These are phyloP conservation scores for Penicillium dipodomyicola DNA, from an alignment of 495 filamentous ascomycete species.

Conservation along the genomic window DNA sequence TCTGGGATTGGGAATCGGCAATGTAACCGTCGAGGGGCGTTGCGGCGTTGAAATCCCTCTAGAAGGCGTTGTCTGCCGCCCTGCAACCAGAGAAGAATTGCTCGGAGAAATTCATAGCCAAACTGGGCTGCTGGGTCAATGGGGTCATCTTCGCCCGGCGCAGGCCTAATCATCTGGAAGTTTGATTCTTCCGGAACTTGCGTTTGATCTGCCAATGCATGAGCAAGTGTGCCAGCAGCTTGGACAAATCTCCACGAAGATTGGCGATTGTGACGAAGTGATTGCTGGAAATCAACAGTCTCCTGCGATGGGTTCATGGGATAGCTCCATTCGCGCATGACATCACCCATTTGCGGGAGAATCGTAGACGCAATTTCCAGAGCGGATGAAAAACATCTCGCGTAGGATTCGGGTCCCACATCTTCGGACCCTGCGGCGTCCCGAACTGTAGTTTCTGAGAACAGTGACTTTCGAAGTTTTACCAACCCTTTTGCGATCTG, in stretches of 20 bases:
- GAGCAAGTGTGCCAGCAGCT: conserved; percentile 60
- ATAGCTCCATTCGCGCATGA: conserved; percentile 57
- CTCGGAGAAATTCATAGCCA: conserved; percentile 64
- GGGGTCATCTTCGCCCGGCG: conserved; percentile 46
- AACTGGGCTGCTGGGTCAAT: conserved; percentile 48
- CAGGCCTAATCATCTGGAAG: conserved; percentile 46
- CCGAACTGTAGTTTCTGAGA: conserved; percentile 43
- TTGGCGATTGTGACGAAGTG: conserved; percentile 56
- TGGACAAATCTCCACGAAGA: conserved; percentile 64
- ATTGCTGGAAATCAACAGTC: conserved; percentile 54
- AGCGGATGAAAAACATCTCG: conserved; percentile 45
- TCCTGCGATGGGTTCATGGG: conserved; percentile 54
- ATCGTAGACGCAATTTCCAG: conserved; percentile 49
- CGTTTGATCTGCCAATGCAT: conserved; percentile 49
- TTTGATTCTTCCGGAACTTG: conserved; percentile 19
- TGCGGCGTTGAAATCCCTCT: conserved; percentile 52
- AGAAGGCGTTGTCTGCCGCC: conserved; percentile 53
- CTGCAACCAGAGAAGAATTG: conserved; percentile 61
- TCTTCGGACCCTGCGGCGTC: conserved; percentile 23
- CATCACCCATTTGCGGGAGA: conserved; percentile 55
- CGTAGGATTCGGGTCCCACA: conserved; percentile 34
- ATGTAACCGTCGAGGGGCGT: conserved; percentile 31
- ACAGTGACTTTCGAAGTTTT: conserved; percentile 57
- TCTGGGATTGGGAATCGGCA: conserved; percentile 52
- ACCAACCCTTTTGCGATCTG: conserved; percentile 56